Base-by-base conservation (phyloP, 106 monocot species). In the Posidonia australis region DNA sequence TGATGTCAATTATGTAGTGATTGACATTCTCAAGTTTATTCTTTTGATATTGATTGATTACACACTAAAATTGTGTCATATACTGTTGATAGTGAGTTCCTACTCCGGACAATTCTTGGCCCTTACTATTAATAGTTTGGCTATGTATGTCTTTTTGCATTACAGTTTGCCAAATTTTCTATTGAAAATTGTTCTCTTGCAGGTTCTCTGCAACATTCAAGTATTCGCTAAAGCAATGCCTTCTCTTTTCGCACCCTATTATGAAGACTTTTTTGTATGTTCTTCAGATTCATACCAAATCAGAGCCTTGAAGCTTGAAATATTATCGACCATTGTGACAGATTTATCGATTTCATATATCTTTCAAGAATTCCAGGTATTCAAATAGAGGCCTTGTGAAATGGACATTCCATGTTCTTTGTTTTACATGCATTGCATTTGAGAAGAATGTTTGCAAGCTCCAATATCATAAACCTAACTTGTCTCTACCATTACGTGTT, bases 341-440 rank as follows among this genome's bases (percentile, higher is more conserved):
- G 84, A 98, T 48, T 72, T 77, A 51, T 83, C 90, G 41, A 58
- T 81, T 68, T 69, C 80, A 31, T 64, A 65, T 30, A 91, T 98
- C 72, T 81, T 98, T 62, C 86, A 91, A 48, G 96, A 85, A 51
- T 84, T 98, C 60, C 84, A 91, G 96, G 96, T 96, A 83, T 26
- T 10, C 11, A 63, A 9, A 13, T 25, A 12, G 12, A 0, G 45
- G 20, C 41, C 10, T 41, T 66, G 24, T 42, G 54, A 42, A 11
- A 61, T 53, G 18, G 13, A 41, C 0, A 42, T 6, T 51, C 23
- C n/a, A 25, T 46, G 23, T 10, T 2, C 24, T 47, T 63, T 11
- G 25, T 32, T 61, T 24, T 45, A 25, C 11, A 57, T 57, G 57
- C 26, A 25, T 57, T 13, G 22, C 5, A 29, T 9, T 57, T 49